Evolutionary conservation across 2,329 filamentous ascomycete species (phyloP), one percentile per base, ranked within the genome.

Genomic region (Orbilia quercus): DNA sequence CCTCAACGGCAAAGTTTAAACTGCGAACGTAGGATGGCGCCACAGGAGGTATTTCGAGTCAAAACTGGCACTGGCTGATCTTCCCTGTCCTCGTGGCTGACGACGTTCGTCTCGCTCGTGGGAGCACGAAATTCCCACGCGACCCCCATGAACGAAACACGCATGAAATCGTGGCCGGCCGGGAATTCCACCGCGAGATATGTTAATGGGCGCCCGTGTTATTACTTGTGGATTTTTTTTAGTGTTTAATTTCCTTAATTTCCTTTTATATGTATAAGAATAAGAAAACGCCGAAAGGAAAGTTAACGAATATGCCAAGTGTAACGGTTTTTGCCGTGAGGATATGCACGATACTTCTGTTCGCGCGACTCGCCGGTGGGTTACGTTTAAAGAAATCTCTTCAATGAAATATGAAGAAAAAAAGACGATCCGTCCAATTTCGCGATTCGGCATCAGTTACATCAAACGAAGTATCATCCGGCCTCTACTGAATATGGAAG

Each of bases 61-160:
- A 23, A 28, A n/a, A n/a, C n/a, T n/a, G n/a, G n/a, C n/a, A 31
- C 28, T 31, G 9, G 28, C 9, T 31, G 16, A 23, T 54, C 5
- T 54, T 23, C 50, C 50, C 50, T 54, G 50, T 31, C 9, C 28
- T 9, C 34, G 9, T 53, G 23, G 20, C 25, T 23, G 28, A n/a
- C n/a, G n/a, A n/a, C n/a, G n/a, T 4, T 5, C 28, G 4, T 31
- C 9, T 31, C 9, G 4, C 28, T 31, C 28, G 28, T 72, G 44
- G 66, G 66, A n/a, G 53, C 53, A 72, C 67, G 59, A 72, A 72
- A 60, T 72, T 65, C 67, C 67, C 67, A 72, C 67, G 67, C 67
- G 59, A 65, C 67, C 66, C 66, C 66, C 66, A 71, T 64, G 66
- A 58, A 2, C 14, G n/a, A 31, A 31, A 31, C 5, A 31, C 28